These are phyloP conservation scores for Inga leiocalycina DNA, from an alignment of 306 rosid genomes.

Conservation along the genomic window DNA sequence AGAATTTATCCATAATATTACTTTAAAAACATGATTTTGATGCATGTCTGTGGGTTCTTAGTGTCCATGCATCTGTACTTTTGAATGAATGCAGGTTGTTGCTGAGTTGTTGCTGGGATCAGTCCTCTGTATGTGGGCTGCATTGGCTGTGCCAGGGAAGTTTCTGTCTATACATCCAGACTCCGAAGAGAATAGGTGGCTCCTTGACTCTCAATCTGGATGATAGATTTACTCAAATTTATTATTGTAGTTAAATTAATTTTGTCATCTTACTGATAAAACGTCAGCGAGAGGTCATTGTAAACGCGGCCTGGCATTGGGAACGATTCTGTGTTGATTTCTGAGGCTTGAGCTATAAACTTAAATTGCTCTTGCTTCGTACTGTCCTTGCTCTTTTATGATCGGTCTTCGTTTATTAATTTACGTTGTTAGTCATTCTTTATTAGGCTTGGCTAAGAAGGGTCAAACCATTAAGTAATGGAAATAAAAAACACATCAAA, in stretches of 20 bases:
- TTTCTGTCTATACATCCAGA: conserved; percentile 72
- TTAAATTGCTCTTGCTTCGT: conserved; percentile 11
- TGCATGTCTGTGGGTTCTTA: neutral
- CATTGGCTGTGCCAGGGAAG: conserved; percentile 68
- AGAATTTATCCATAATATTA: conserved; percentile 17
- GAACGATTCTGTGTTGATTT: neutral
- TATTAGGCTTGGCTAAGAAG: neutral
- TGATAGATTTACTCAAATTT: neutral
- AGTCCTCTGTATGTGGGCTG: conserved; percentile 73
- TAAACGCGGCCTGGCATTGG: conserved; percentile 2
- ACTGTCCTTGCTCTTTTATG: conserved; percentile 1
- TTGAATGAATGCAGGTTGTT: conserved; percentile 56
- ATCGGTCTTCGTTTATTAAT: conserved; percentile 4
- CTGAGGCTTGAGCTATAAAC: neutral
- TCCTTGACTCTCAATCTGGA: conserved; percentile 10
- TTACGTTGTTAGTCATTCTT: conserved; percentile 15
- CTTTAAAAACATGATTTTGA: neutral
- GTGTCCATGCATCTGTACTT: conserved; percentile 13
- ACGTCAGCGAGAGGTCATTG: neutral
- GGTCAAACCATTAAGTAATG: conserved; percentile 16
- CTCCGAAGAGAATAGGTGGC: conserved; percentile 84
- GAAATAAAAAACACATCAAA: conserved; percentile 4
- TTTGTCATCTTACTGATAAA: neutral
- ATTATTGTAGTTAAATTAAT: conserved; percentile 22
- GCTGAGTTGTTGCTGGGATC: conserved; percentile 67